Evolutionary conservation across 163 green algal species (phyloP).

Genomic region (Prototheca wickerhamii): DNA sequence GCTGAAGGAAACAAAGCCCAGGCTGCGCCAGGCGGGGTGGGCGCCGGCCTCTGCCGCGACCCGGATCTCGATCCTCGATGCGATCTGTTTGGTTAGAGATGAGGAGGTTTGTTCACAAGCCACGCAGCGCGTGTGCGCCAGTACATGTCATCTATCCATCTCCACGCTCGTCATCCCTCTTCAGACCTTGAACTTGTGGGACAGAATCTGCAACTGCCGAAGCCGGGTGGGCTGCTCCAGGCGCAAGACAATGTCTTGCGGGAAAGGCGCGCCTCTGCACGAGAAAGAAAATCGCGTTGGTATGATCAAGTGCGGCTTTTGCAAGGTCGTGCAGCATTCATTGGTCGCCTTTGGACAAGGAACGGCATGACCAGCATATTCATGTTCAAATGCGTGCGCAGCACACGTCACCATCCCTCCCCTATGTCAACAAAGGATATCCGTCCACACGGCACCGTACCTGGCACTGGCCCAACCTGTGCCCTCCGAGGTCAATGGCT

Average conservation of each 20-base stretch:
- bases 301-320: neutral
- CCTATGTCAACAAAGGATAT: no score
- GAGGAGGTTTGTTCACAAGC: neutral
- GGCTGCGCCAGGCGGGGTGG: conserved; percentile 38
- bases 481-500: no score
- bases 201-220: conserved; percentile 85
- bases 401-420: no score
- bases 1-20: conserved; percentile 87
- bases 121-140: no score
- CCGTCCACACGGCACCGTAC: no score
- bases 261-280: conserved; percentile 76
- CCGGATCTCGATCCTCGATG: conserved; percentile 71
- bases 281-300: neutral
- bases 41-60: conserved; percentile 24
- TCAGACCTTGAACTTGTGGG: conserved; percentile 86
- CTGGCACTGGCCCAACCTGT: no score
- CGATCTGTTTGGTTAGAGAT: conserved; percentile 49
- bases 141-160: no score
- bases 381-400: no score
- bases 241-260: conserved; percentile 69
- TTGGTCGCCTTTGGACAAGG: neutral
- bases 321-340: neutral
- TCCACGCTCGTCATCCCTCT: no score
- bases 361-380: no score
- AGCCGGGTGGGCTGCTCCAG: conserved; percentile 61